phyloP scores from a whole-genome alignment of 1,284 basidiomycete genomes.

The Trichosporon sp. region DNA sequence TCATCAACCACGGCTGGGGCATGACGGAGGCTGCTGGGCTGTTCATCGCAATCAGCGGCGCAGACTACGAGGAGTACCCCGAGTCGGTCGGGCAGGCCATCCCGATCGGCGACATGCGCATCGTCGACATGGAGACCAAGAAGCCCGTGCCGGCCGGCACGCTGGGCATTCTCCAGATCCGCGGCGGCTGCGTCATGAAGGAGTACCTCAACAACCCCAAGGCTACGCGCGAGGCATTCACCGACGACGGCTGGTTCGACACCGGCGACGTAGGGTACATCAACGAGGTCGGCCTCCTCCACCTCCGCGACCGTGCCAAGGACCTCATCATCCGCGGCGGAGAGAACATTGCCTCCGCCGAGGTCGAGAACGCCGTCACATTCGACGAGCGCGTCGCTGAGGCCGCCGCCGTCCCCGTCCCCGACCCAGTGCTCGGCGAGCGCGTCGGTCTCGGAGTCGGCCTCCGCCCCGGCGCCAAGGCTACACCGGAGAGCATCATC shows the following conservation, averaged over 20 bases:
- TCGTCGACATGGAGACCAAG: conserved; percentile 30
- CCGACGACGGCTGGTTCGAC: conserved; percentile 44
- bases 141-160: conserved; percentile 21
- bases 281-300: conserved; percentile 36
- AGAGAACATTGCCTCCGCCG: conserved; percentile 39
- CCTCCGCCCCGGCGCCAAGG: conserved; percentile 17
- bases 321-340: conserved; percentile 46
- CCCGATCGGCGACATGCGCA: conserved; percentile 30
- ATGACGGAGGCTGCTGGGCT: conserved; percentile 43
- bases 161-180: conserved; percentile 26
- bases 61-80: conserved; percentile 26
- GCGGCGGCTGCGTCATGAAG: conserved; percentile 39
- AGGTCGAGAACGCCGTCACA: conserved; percentile 41
- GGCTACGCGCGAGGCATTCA: conserved; percentile 14
- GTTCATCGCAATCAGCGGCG: conserved; percentile 31
- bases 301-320: conserved; percentile 33
- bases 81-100: conserved; percentile 8
- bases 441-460: conserved; percentile 33
- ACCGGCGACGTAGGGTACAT: conserved; percentile 36
- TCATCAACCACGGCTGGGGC: conserved; percentile 32
- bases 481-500: conserved; percentile 10
- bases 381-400: conserved; percentile 31
- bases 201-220: conserved; percentile 30
- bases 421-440: conserved; percentile 35
- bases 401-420: conserved; percentile 35